Base-by-base conservation (phyloP, 148 eudicot genomes). In the Rhododendron simsii region DNA sequence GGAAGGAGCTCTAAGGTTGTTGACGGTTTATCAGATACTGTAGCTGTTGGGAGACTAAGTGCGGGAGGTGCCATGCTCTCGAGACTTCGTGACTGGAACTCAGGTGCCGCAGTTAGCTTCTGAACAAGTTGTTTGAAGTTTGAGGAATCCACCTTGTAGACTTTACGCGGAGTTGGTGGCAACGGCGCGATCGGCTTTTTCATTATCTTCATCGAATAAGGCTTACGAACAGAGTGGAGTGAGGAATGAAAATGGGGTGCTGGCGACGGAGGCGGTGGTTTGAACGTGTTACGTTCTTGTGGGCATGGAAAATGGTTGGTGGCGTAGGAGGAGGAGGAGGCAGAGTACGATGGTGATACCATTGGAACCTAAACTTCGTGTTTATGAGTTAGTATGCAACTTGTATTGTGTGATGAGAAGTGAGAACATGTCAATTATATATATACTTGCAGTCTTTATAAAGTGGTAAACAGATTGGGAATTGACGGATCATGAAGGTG, bases 101-200 rank as follows among this genome's bases (percentile, higher is more conserved):
- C 90, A 0, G 53, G 83, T 7, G 91, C 86, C n/a, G 93, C 90
- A 3, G 98, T 95, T 33, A 95, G 95, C 88, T 80, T 78, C 65
- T 93, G 96, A 73, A 94, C 98, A 16, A 94, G 91, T 53, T 94
- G 90, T 14, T 91, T 90, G 88, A 95, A 95, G 75, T 95, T 88
- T 9, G 81, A 77, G 0, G 97, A 86, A 6, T 93, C 88, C 15
- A 95, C 98, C 84, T 89, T 90, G 87, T 95, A 94, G 45, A 95
- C 87, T 84, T 84, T 92, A 0, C 94, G 94, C 11, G 81, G 96
- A 10, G 84, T 87, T 23, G 88, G 88, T 3, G 91, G 86, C 74
- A 67, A 55, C 2, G 87, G 91, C 6, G 92, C 91, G 0, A 89
- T 90, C 41, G 88, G 89, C 6, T 41, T 67, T 45, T 90, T 90